Conservation (phyloP, 495 filamentous ascomycete species). For the Neurospora sublineolata region DNA sequence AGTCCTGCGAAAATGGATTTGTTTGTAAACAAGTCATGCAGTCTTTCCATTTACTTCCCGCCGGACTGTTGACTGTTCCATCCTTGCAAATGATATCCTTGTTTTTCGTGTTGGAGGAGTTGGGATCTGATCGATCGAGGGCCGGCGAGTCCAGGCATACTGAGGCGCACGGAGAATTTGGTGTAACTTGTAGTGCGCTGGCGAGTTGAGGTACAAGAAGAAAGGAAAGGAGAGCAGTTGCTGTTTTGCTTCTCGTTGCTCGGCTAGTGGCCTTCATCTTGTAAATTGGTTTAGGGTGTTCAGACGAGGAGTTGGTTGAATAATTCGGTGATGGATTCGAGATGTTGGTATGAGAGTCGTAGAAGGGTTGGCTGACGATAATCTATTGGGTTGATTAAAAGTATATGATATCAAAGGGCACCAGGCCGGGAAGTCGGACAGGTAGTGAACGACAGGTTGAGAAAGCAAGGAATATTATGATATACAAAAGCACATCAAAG, state of each 20-base stretch:
- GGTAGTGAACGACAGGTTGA: background rate
- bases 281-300: background rate
- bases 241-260: background rate
- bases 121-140: constrained; percentile 32
- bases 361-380: background rate
- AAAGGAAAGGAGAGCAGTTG: constrained; percentile 11
- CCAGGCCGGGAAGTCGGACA: background rate
- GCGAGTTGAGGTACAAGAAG: constrained; percentile 14
- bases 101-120: constrained; percentile 31
- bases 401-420: background rate
- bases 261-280: constrained; percentile 6
- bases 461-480: background rate
- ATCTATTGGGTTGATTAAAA: background rate
- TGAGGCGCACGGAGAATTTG: constrained; percentile 39
- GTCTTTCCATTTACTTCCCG: constrained; percentile 33
- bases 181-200: constrained; percentile 35
- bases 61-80: constrained; percentile 12
- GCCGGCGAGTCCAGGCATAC: constrained; percentile 29
- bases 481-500: background rate
- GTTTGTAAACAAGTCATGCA: constrained; percentile 42
- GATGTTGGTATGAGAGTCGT: background rate
- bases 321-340: background rate
- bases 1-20: constrained; percentile 31
- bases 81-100: constrained; percentile 38
- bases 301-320: background rate